Evolutionary conservation across 2,329 filamentous ascomycete species (phyloP).

Genomic region (Alternaria sp.): DNA sequence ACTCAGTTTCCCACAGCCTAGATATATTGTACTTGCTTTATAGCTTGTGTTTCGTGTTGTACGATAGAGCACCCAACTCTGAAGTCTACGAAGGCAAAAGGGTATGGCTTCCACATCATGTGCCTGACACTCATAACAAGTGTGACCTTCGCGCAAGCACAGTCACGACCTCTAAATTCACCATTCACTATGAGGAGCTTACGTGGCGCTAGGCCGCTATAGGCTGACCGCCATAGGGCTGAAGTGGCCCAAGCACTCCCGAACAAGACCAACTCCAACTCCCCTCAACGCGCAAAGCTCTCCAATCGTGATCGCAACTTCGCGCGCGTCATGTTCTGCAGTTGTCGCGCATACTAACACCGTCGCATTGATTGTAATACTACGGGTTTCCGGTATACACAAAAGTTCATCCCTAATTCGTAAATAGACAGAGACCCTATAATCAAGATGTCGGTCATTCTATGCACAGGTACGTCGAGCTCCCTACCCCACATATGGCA

Average conservation of each 20-base stretch:
- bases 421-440: not conserved
- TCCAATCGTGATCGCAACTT: constrained; percentile 6
- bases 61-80: not conserved
- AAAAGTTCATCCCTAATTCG: not conserved
- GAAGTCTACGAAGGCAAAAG: rapidly evolving
- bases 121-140: not conserved
- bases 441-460: constrained; percentile 66
- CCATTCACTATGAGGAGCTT: not conserved
- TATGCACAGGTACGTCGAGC: constrained; percentile 65
- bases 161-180: not conserved
- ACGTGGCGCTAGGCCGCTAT: constrained; percentile 6
- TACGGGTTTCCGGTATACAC: not conserved
- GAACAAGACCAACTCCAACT: constrained; percentile 16
- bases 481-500: constrained; percentile 20
- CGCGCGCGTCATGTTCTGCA: constrained; percentile 8
- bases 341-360: not conserved
- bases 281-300: constrained; percentile 5
- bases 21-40: no score
- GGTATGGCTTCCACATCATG: not conserved
- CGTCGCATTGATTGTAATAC: constrained; percentile 3
- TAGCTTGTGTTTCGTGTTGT: not conserved
- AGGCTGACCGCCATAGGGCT: constrained; percentile 18
- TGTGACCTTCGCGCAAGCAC: not conserved
- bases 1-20: not conserved
- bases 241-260: constrained; percentile 18